These are phyloP conservation scores for Pythium coloratum DNA, from an alignment of 352 stramenopile genomes.

Conservation along the genomic window DNA sequence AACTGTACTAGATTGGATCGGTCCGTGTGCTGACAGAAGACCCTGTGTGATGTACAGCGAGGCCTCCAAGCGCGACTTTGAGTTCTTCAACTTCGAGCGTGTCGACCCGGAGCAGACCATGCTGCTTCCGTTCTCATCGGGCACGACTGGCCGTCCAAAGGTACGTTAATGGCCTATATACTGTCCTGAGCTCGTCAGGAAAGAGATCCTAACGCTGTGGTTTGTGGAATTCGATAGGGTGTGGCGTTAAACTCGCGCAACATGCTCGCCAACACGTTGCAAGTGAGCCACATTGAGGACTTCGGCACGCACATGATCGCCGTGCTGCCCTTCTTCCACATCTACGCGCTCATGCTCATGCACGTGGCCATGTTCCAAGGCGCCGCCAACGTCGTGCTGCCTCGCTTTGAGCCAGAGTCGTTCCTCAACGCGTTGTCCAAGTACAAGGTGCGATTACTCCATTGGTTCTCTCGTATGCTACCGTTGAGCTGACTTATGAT, in stretches of 20 bases:
- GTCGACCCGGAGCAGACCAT: slow-evolving; percentile 59
- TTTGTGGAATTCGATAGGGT: slow-evolving; percentile 59
- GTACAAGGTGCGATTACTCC: slow-evolving; percentile 31
- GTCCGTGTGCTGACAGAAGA: no score
- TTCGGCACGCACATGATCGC: slow-evolving; percentile 37
- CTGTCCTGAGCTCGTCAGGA: no score
- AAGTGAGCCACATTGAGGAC: slow-evolving; percentile 25
- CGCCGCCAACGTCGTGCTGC: slow-evolving; percentile 81
- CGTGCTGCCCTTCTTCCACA: slow-evolving; percentile 94
- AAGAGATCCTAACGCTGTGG: no score
- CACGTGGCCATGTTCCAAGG: slow-evolving; percentile 83
- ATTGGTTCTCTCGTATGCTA: no score
- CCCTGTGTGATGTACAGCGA: slow-evolving; percentile 31
- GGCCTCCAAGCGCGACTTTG: slow-evolving; percentile 32
- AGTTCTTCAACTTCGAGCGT: slow-evolving; percentile 44
- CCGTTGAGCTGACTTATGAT: no score
- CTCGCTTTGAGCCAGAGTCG: slow-evolving; percentile 85
- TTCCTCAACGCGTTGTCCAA: slow-evolving; percentile 83
- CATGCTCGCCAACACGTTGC: slow-evolving; percentile 87
- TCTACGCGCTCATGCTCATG: slow-evolving; percentile 88
- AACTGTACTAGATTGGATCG: background rate
- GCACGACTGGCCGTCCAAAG: slow-evolving; percentile 92
- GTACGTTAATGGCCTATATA: background rate
- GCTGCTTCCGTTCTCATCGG: slow-evolving; percentile 91
- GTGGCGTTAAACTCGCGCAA: slow-evolving; percentile 90